Evolutionary conservation across 176 grass and related monocot genomes (phyloP).

Genomic region (Cymbopogon citratus): DNA sequence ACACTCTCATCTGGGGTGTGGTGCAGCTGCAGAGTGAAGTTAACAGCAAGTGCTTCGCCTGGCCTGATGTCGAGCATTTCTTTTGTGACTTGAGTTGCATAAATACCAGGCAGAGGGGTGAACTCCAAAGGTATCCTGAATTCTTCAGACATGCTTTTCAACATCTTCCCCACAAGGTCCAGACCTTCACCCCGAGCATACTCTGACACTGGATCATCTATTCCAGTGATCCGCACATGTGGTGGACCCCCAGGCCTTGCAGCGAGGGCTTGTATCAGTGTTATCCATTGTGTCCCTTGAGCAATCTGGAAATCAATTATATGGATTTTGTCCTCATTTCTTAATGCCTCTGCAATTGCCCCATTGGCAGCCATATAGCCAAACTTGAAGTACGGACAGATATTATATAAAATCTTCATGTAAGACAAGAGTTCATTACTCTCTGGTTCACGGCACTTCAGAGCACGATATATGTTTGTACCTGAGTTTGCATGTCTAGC

Average conservation of each 20-base stretch:
- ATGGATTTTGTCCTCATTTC: conserved; percentile 81
- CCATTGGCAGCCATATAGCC: conserved; percentile 98
- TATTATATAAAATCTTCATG: conserved; percentile 85
- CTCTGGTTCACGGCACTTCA: conserved; percentile 60
- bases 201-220: conserved; percentile 64
- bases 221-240: conserved; percentile 85
- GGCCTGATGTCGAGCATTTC: conserved; percentile 78
- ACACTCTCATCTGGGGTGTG: conserved; percentile 90
- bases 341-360: conserved; percentile 87
- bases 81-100: conserved; percentile 57
- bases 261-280: conserved; percentile 87
- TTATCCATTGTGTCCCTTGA: conserved; percentile 98
- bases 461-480: conserved; percentile 68
- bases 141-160: conserved; percentile 73
- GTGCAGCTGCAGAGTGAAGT: conserved; percentile 91
- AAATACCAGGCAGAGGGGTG: conserved; percentile 42
- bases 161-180: conserved; percentile 73
- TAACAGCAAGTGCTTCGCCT: conserved; percentile 82
- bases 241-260: conserved; percentile 85
- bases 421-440: conserved; percentile 90
- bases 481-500: conserved; percentile 75
- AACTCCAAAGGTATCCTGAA: conserved; percentile 93
- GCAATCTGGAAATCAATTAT: conserved; percentile 99
- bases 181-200: conserved; percentile 71
- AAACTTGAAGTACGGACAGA: conserved; percentile 97